A percentile compares a stretch with the other conserved stretches of the same genome.
phyloP scores from a whole-genome alignment of 2,329 filamentous ascomycete genomes.

The Xylaria sp. region DNA sequence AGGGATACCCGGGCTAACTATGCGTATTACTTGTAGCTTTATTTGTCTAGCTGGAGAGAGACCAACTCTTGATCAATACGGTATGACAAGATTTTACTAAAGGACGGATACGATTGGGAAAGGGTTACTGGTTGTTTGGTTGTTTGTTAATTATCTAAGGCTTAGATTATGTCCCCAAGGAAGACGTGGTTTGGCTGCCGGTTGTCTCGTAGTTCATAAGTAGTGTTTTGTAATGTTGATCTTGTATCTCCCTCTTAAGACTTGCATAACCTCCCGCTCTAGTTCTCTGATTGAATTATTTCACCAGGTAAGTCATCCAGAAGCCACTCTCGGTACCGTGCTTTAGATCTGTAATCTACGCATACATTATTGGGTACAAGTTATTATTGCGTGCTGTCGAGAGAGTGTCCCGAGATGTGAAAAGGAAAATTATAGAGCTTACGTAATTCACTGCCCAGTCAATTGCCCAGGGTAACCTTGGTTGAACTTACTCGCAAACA shows the following conservation, averaged over 20 bases:
- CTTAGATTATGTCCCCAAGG: not conserved
- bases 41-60: not conserved
- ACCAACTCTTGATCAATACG: slow-evolving; percentile 15
- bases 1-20: not conserved
- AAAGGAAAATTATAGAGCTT: not conserved
- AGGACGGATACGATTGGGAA: not conserved
- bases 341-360: not conserved
- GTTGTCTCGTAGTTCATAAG: not conserved
- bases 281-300: not conserved
- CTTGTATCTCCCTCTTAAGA: not conserved
- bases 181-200: not conserved
- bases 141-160: not conserved
- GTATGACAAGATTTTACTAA: not conserved
- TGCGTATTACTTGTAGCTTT: not conserved
- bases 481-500: not conserved
- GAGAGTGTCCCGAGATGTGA: not conserved
- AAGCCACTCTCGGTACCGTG: not conserved
- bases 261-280: not conserved
- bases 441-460: not conserved
- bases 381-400: not conserved
- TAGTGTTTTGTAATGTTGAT: not conserved
- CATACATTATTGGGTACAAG: not conserved
- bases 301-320: not conserved
- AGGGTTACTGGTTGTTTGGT: not conserved
- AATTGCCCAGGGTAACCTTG: not conserved